Evolutionary conservation across 805 yeast genomes (phyloP), one percentile per base, ranked within the genome.

Genomic region (Lachancea nothofagi): DNA sequence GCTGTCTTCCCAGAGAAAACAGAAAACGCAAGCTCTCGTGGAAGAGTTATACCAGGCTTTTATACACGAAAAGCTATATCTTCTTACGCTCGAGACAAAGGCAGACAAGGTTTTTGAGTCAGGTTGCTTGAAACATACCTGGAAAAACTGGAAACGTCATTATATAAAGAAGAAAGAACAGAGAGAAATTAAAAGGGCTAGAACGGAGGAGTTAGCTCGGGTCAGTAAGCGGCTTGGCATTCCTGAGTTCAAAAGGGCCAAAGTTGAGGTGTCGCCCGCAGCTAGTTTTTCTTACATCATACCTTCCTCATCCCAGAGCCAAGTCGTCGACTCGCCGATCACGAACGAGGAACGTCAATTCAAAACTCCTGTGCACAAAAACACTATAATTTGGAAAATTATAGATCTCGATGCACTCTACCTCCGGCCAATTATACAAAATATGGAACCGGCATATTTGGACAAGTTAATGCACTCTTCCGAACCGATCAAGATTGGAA

Each of bases 41-140:
- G 50, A 57, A 1, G 83, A 78, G 29, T 54, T 84, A 1, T 81
- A 65, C 45, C 52, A 58, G 13, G 84, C 89, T 0, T 80, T 83
- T 49, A 51, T 84, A 29, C 69, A 73, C 31, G 89, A 83, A 47
- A 65, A 72, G 27, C 53, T 75, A 0, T 76, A 69, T 49, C 57
- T 71, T 27, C 55, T 62, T 3, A 58, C 66, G 0, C 50, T 71
- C 29, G 71, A 71, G 21, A 54, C 65, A 2, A 58, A 62, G 32
- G 83, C 93, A 0, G 70, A 65, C n/a, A 23, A 44, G 1, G 54
- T 67, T 30, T 55, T 71, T 31, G 48, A 61, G 0, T 50, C 39
- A 7, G 50, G 49, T 2, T 36, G 75, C 19, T 69, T 67, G 43
- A 47, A 37, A 15, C 45, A 33, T 2, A 41, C 54, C 1, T 49